Conservation (phyloP, 192 early-diverging fungal species). For the Mortierella antarctica region DNA sequence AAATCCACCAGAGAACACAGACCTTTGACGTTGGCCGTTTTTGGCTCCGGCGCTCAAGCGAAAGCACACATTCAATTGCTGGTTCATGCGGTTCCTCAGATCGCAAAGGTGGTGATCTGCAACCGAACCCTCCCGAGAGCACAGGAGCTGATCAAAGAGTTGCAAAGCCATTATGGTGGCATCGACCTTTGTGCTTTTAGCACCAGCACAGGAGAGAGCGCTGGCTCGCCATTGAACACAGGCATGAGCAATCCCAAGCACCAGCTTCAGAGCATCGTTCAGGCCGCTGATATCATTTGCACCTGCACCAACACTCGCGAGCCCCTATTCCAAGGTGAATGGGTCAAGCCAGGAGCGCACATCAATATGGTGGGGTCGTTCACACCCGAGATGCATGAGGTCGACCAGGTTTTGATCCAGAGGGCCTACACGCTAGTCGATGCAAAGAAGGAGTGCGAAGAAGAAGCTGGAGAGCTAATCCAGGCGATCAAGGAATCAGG, state of each 20-base stretch:
- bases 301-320: slow-evolving; percentile 61
- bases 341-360: slow-evolving; percentile 56
- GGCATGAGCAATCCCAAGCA: not conserved
- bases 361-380: slow-evolving; percentile 65
- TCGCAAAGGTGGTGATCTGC: slow-evolving; percentile 55
- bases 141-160: slow-evolving; percentile 28
- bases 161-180: slow-evolving; percentile 19
- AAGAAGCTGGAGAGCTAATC: slow-evolving; percentile 63
- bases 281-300: slow-evolving; percentile 60
- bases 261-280: slow-evolving; percentile 32
- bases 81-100: slow-evolving; percentile 50
- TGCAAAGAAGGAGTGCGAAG: slow-evolving; percentile 53
- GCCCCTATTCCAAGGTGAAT: slow-evolving; percentile 56
- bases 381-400: slow-evolving; percentile 61
- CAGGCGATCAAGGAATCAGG: slow-evolving; percentile 50
- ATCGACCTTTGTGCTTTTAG: slow-evolving; percentile 26
- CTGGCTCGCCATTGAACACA: not conserved
- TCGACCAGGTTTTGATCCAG: slow-evolving; percentile 54
- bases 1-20: not conserved
- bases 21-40: slow-evolving; percentile 51
- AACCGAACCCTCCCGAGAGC: slow-evolving; percentile 55
- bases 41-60: slow-evolving; percentile 65
- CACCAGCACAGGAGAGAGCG: slow-evolving; percentile 39
- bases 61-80: slow-evolving; percentile 62
- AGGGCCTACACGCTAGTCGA: slow-evolving; percentile 50